Base-by-base conservation (phyloP, 306 rosid genomes). In the Dryas drummondii region DNA sequence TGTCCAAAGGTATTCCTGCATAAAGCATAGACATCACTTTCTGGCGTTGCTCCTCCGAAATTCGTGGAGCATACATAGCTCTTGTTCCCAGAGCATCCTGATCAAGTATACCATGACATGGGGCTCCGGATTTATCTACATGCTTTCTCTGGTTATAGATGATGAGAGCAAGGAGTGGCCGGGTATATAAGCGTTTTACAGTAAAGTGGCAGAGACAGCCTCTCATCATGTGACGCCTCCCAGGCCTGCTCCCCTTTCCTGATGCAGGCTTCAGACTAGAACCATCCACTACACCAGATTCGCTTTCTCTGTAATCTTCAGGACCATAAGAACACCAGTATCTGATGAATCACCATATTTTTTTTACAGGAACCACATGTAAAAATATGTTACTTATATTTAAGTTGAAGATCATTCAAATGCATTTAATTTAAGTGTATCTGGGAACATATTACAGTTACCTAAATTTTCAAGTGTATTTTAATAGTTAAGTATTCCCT, bases 261-360 rank as follows among this genome's bases (percentile, higher is more conserved):
- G 96, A 86, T 58, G 88, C 81, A 66, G 93, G 96, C 73, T 87
- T 91, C 58, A 75, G 37, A 74, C 76, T 84, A 70, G 82, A 75
- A 53, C 83, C 79, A 75, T 85, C 86, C 56, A 76, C 85, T 19
- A 70, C 9, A 68, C 80, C 66, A 8, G 80, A 77, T 32, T 88
- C 88, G 50, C 85, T 81, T 71, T 85, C 93, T 79, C 93, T 74
- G 71, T 86, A 88, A 74, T 89, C 97, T 81, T 89, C 90, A n/a
- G 93, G 97, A 71, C 97, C 97, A 77, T 89, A 91, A 75, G 93
- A 91, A 85, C 97, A 89, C 97, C 97, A 91, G 62, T 88, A 90
- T 75, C 93, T 90, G 80, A 78, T 67, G 73, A 80, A 61, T 79
- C 79, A 67, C 59, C 52, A 58, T 40, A 32, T 32, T 32, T 32